phyloP scores from a whole-genome alignment of 495 filamentous ascomycete genomes.

The Aspergillus nanangensis region DNA sequence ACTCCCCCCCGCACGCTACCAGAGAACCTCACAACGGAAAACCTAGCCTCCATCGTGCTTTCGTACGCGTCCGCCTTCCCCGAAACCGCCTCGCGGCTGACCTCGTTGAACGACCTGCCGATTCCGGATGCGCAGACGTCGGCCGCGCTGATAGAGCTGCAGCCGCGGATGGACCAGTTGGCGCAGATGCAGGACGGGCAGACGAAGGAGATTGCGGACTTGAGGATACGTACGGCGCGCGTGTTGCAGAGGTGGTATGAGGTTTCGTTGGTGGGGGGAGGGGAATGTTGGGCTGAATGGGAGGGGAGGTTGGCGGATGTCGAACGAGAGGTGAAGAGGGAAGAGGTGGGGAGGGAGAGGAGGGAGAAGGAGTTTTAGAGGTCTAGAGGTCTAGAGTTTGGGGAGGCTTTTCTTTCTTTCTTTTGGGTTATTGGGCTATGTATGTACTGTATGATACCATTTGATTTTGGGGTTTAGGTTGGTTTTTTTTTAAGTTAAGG shows the following conservation, averaged over 20 bases:
- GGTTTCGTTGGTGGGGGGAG: constrained; percentile 59
- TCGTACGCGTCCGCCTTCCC: constrained; percentile 71
- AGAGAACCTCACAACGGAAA: constrained; percentile 36
- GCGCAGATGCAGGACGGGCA: constrained; percentile 65
- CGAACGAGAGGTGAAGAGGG: constrained; percentile 60
- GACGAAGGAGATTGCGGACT: constrained; percentile 62
- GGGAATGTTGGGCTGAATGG: constrained; percentile 69
- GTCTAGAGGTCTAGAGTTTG: not conserved
- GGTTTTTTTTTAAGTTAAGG: too few species aligned
- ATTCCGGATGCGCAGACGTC: constrained; percentile 66
- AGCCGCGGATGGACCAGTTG: constrained; percentile 66
- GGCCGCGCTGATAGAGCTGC: constrained; percentile 61
- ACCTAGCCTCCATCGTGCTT: constrained; percentile 63
- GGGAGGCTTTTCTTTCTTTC: not conserved
- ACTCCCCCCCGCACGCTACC: constrained; percentile 32
- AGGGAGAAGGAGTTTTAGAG: constrained; percentile 35
- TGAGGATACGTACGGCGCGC: constrained; percentile 67
- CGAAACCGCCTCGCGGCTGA: constrained; percentile 70
- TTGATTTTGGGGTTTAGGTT: too few species aligned
- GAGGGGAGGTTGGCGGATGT: constrained; percentile 64
- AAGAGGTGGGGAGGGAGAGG: constrained; percentile 43
- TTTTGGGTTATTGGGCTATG: not conserved
- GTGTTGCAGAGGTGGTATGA: constrained; percentile 81
- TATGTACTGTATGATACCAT: not conserved
- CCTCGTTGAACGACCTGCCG: constrained; percentile 72